Percentiles rank a stretch among this genome's conserved stretches.
phyloP scores from a whole-genome alignment of 2,329 filamentous ascomycete genomes.

The Bisporella sp. region DNA sequence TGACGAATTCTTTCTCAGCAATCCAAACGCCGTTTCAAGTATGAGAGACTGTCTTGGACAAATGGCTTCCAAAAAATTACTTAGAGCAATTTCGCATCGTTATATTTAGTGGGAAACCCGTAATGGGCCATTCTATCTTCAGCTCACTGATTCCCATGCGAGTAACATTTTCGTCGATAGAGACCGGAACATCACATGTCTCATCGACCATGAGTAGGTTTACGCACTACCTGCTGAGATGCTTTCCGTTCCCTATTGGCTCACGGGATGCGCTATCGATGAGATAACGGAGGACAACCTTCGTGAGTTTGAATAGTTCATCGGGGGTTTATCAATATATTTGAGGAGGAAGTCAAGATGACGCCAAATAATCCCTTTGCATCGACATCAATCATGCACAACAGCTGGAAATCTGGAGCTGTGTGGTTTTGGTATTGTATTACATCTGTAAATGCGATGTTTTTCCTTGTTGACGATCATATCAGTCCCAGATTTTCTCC shows the following conservation, averaged over 20 bases:
- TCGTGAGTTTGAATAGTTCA: constrained; percentile 15
- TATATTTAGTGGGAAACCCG: constrained; percentile 21
- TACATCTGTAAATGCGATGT: constrained; percentile 21
- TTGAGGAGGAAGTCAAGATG: constrained; percentile 13
- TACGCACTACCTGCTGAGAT: constrained; percentile 26
- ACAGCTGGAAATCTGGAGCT: constrained; percentile 22
- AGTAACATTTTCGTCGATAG: constrained; percentile 32
- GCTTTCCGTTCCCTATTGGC: constrained; percentile 26
- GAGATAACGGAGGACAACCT: constrained; percentile 13
- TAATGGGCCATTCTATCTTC: constrained; percentile 24
- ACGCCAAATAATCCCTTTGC: constrained; percentile 5
- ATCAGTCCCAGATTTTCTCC: constrained; percentile 19
- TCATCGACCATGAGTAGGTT: constrained; percentile 32
- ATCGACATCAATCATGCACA: constrained; percentile 17
- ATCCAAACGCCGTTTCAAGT: constrained; percentile 19
- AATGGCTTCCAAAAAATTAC: constrained; percentile 21
- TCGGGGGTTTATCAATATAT: constrained; percentile 20
- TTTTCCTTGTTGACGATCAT: constrained; percentile 19
- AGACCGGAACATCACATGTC: constrained; percentile 28
- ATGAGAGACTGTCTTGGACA: constrained; percentile 21
- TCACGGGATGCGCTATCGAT: constrained; percentile 22
- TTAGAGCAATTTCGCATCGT: constrained; percentile 22
- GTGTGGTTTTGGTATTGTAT: constrained; percentile 27
- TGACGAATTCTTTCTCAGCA: constrained; percentile 21
- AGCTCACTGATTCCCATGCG: constrained; percentile 28